Evolutionary conservation across 139 green algal species (phyloP), one percentile per base, ranked within the genome.

Genomic region (Mychonastes homosphaera): DNA sequence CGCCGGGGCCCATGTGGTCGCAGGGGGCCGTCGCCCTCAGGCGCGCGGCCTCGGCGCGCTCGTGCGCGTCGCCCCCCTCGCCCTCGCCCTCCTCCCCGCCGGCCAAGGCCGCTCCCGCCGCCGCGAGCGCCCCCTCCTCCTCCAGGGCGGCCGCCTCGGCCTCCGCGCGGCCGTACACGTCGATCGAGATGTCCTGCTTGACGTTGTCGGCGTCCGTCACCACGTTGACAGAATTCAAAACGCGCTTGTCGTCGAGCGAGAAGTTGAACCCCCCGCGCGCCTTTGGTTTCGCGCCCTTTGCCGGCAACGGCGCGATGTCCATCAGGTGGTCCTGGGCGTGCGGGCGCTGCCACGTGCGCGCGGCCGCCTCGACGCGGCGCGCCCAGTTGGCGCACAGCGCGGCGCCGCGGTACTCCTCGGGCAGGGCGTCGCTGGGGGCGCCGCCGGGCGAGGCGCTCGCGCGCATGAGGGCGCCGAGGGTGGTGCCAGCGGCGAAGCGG

Each of bases 111-210:
- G 58, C 52, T 6, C 56, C 47, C 34, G 58, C 63, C 45, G 70
- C 58, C 4, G 44, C 49, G 0, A 52, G 58, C 26, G 66, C 62
- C 33, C 73, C 73, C 38, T 78, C 61, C 10, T 62, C 57, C 23
- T 65, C 38, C 8, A 8, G 24, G 33, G 9, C 5, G 6, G 27
- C 49, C 3, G 53, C 66, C 18, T 79, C 62, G 30, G 79, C 72
- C 28, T 84, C 66, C 38, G 70, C 70, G 18, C 81, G 69, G n/a
- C 85, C 81, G 58, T 95, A 95, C 64, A 95, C 88, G 60, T 96
- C 88, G 39, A 96, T 97, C 53, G 58, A 81, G 35, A 96, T 76
- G 68, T 96, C 83, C 76, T 95, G 87, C 62, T 96, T 95, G 67
- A 95, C 80, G 75, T 95, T 95, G 77, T 95, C 88, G 6, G 75